phyloP scores from a whole-genome alignment of 257 asterid genomes.

The Verbena officinalis region DNA sequence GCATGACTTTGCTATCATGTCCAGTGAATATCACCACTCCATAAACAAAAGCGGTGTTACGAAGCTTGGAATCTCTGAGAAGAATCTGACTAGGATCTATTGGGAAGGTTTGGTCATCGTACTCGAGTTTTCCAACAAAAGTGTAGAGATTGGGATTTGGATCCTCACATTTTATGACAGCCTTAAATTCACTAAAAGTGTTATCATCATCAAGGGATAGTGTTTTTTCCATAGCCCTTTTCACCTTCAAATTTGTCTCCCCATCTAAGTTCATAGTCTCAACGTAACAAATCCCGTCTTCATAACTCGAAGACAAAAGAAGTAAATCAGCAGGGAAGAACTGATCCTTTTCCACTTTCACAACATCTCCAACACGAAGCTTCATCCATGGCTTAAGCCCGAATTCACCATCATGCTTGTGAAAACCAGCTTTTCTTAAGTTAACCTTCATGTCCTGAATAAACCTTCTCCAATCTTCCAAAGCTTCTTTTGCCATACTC shows the following conservation, averaged over 20 bases:
- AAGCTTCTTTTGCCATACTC: slow-evolving; percentile 98
- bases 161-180: slow-evolving; percentile 80
- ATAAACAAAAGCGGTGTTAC: slow-evolving; percentile 77
- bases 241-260: slow-evolving; percentile 93
- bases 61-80: slow-evolving; percentile 93
- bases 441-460: slow-evolving; percentile 95
- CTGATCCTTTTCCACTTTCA: slow-evolving; percentile 86
- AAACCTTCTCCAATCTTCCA: slow-evolving; percentile 92
- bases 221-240: slow-evolving; percentile 76
- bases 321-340: slow-evolving; percentile 95
- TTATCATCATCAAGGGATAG: slow-evolving; percentile 61
- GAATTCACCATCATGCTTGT: slow-evolving; percentile 68
- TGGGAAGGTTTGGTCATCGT: slow-evolving; percentile 61
- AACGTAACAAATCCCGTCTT: slow-evolving; percentile 93
- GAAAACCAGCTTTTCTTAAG: slow-evolving; percentile 66
- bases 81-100: slow-evolving; percentile 93
- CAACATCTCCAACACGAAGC: slow-evolving; percentile 85
- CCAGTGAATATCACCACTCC: slow-evolving; percentile 94
- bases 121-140: slow-evolving; percentile 88
- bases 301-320: slow-evolving; percentile 81
- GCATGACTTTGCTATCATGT: slow-evolving; percentile 94
- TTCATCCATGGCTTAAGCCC: slow-evolving; percentile 83
- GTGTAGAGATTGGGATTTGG: slow-evolving; percentile 88
- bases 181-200: slow-evolving; percentile 73
- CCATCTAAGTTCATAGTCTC: slow-evolving; percentile 98